phyloP scores from a whole-genome alignment of 768 basidiomycete species.

The Tubosaeta sp. region DNA sequence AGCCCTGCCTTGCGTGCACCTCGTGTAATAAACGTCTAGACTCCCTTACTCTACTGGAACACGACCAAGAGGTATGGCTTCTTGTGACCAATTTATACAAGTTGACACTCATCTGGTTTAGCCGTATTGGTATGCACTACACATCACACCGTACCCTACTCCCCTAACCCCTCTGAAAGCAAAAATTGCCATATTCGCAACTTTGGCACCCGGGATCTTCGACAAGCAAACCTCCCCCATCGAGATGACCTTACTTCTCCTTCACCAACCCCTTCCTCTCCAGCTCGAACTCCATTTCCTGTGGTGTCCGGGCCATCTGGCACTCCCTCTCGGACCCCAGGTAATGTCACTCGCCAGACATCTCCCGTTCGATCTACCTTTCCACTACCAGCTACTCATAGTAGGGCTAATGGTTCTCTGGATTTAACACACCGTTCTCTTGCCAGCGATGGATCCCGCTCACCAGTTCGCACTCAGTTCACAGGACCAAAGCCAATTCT shows the following conservation, averaged over 20 bases:
- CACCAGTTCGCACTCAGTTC: conserved; percentile 24
- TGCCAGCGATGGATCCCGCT: conserved; percentile 20
- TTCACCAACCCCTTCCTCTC: conserved; percentile 30
- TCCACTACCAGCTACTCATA: conserved; percentile 29
- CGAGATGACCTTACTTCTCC: conserved; percentile 35
- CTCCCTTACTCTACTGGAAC: conserved; percentile 72
- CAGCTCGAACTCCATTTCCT: conserved; percentile 24
- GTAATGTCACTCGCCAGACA: conserved; percentile 20
- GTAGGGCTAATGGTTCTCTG: conserved; percentile 18
- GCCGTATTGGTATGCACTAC: conserved; percentile 42
- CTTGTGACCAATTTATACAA: neutral
- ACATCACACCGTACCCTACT: neutral
- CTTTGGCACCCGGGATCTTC: conserved; percentile 73
- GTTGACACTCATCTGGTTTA: conserved; percentile 11
- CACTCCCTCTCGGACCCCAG: conserved; percentile 12
- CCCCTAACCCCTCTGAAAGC: conserved; percentile 37
- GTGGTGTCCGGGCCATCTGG: conserved; percentile 2
- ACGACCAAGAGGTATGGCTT: conserved; percentile 66
- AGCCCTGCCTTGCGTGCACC: conserved; percentile 80
- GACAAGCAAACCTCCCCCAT: conserved; percentile 65
- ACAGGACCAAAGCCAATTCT: conserved; percentile 33
- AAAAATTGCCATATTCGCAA: conserved; percentile 78
- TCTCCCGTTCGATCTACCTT: conserved; percentile 32
- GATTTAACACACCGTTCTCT: conserved; percentile 22
- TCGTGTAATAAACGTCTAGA: conserved; percentile 76